Evolutionary conservation across 805 yeast species (phyloP).

Genomic region (Lipomyces sp.): DNA sequence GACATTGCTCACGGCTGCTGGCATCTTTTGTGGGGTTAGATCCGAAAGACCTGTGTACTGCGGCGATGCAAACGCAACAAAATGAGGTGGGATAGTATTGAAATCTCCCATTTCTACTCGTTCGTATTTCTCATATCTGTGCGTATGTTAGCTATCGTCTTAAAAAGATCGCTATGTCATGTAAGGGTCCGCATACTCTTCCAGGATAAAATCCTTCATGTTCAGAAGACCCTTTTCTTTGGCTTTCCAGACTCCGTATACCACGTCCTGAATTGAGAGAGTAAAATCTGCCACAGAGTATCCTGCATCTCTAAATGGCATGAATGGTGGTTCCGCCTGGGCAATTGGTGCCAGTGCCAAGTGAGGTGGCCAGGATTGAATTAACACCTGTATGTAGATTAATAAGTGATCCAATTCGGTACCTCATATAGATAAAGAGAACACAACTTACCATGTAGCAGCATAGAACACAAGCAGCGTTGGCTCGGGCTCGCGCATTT

Average conservation of each 20-base stretch:
- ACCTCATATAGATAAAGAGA: not conserved
- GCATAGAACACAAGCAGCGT: slow-evolving; percentile 90
- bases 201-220: slow-evolving; percentile 79
- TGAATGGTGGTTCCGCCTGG: slow-evolving; percentile 88
- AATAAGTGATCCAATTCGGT: not conserved
- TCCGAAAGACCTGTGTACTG: slow-evolving; percentile 41
- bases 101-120: slow-evolving; percentile 97
- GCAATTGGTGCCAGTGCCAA: slow-evolving; percentile 92
- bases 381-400: slow-evolving; percentile 60
- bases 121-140: slow-evolving; percentile 69
- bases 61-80: slow-evolving; percentile 97
- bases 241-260: slow-evolving; percentile 97
- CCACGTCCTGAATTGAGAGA: slow-evolving; percentile 88
- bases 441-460: slow-evolving; percentile 66
- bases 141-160: not conserved
- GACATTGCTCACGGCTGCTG: slow-evolving; percentile 61
- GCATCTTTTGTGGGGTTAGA: slow-evolving; percentile 31
- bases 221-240: slow-evolving; percentile 88
- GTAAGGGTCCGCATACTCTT: slow-evolving; percentile 55
- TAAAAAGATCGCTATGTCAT: not conserved
- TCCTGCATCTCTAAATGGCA: slow-evolving; percentile 96
- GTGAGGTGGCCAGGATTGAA: slow-evolving; percentile 98
- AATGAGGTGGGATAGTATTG: slow-evolving; percentile 85
- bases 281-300: slow-evolving; percentile 94
- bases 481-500: slow-evolving; percentile 76